Percentiles rank a stretch among this genome's conserved stretches.
These are phyloP conservation scores for Termitomyces sp. DNA, from an alignment of 768 basidiomycete genomes.

Conservation along the genomic window DNA sequence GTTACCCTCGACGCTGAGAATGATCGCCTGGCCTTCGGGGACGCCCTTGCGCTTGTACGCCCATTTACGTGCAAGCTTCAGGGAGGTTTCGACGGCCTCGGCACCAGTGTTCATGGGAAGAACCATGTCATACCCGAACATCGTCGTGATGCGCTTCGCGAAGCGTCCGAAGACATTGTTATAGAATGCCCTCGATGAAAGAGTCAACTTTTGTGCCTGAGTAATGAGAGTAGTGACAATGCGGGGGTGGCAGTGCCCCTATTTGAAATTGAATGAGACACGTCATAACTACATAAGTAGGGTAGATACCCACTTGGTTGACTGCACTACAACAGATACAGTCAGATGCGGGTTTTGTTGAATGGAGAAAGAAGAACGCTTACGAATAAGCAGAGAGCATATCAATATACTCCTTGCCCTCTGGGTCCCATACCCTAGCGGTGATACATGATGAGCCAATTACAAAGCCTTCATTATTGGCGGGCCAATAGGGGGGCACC, in stretches of 20 bases:
- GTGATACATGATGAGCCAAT: constrained; percentile 10
- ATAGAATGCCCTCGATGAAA: constrained; percentile 96
- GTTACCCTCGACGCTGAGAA: constrained; percentile 83
- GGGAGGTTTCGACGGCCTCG: constrained; percentile 95
- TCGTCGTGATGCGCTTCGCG: constrained; percentile 73
- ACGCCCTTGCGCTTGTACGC: constrained; percentile 87
- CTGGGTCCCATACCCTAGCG: constrained; percentile 84
- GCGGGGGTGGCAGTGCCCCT: constrained; percentile 90
- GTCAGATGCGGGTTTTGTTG: not conserved
- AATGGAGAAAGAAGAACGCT: constrained; percentile 22
- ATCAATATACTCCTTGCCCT: constrained; percentile 94
- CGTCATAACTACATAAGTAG: not conserved
- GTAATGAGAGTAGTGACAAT: constrained; percentile 76
- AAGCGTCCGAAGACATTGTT: constrained; percentile 89
- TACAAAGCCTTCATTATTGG: constrained; percentile 5
- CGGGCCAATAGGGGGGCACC: constrained; percentile 15
- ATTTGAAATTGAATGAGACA: constrained; percentile 1
- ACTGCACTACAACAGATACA: constrained; percentile 52
- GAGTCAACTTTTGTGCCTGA: constrained; percentile 86
- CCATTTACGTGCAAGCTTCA: constrained; percentile 97
- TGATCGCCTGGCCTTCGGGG: constrained; percentile 74
- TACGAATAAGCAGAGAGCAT: constrained; percentile 98
- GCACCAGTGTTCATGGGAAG: constrained; percentile 99
- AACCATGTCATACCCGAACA: constrained; percentile 93
- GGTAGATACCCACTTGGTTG: constrained; percentile 59